These are phyloP conservation scores for Candida saitoana DNA, from an alignment of 805 yeast genomes.

Conservation along the genomic window DNA sequence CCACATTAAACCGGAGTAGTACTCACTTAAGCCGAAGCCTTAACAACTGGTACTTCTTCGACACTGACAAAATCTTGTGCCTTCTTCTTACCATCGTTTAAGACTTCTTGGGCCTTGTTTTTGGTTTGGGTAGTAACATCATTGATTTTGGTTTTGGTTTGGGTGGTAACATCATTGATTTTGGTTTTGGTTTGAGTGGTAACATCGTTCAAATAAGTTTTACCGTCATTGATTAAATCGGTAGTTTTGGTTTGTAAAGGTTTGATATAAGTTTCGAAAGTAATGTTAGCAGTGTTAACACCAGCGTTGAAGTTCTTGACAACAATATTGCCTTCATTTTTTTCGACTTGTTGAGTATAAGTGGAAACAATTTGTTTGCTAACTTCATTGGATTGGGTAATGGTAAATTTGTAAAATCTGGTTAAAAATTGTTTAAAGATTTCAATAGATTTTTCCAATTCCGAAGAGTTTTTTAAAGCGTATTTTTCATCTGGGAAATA, in stretches of 20 bases:
- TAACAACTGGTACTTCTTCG: slow-evolving; percentile 12
- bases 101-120: slow-evolving; percentile 11
- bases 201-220: slow-evolving; percentile 11
- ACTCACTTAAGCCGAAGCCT: slow-evolving; percentile 21
- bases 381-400: slow-evolving; percentile 11
- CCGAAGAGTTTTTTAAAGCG: slow-evolving; percentile 1
- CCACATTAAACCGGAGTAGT: no score
- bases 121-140: slow-evolving; percentile 31
- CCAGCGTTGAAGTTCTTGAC: slow-evolving; percentile 33
- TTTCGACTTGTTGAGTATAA: slow-evolving; percentile 31
- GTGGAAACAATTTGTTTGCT: slow-evolving; percentile 28
- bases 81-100: slow-evolving; percentile 10
- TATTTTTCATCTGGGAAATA: slow-evolving; percentile 1
- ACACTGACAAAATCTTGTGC: slow-evolving; percentile 7
- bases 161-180: slow-evolving; percentile 31
- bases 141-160: slow-evolving; percentile 27
- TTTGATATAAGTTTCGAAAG: slow-evolving; percentile 30
- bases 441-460: slow-evolving; percentile 16
- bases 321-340: slow-evolving; percentile 22
- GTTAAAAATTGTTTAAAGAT: slow-evolving; percentile 17
- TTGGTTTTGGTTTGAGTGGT: slow-evolving; percentile 30
- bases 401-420: slow-evolving; percentile 15
- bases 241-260: slow-evolving; percentile 39
- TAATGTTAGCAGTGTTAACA: slow-evolving; percentile 29
- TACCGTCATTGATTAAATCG: slow-evolving; percentile 31